phyloP scores from a whole-genome alignment of 1,284 basidiomycete species.

The Tilletia walkeri region DNA sequence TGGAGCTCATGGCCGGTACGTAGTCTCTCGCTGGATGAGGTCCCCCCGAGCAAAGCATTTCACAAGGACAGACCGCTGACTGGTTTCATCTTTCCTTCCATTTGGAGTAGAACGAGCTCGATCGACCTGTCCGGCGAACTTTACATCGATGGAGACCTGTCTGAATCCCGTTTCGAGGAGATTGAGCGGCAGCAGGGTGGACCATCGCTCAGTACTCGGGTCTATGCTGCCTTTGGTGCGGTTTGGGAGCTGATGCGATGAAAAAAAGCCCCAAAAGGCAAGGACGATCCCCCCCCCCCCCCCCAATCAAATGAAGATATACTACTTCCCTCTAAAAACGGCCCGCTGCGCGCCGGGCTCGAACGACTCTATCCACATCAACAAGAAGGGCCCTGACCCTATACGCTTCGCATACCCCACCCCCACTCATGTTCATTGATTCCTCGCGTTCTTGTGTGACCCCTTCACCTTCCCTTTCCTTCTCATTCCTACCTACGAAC shows the following conservation, averaged over 20 bases:
- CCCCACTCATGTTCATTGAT: too few relatives aligned
- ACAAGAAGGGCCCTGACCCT: too few relatives aligned
- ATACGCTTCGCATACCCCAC: too few relatives aligned
- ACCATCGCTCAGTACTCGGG: not conserved
- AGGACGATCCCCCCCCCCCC: too few relatives aligned
- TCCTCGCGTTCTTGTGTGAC: too few relatives aligned
- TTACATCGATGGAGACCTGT: not conserved
- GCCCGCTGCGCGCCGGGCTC: too few relatives aligned
- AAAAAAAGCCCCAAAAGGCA: too few relatives aligned
- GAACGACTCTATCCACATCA: too few relatives aligned
- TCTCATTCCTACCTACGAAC: too few relatives aligned
- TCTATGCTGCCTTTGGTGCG: conserved; percentile 2
- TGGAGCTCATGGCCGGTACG: not conserved
- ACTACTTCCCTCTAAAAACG: too few relatives aligned
- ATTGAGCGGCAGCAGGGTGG: not conserved
- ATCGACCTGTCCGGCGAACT: conserved; percentile 14
- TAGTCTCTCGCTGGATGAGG: not conserved
- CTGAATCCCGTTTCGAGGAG: not conserved
- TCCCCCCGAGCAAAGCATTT: not conserved
- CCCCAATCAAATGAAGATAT: too few relatives aligned
- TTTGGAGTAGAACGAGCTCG: not conserved
- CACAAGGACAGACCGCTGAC: not conserved
- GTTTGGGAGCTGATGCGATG: conserved; percentile 4
- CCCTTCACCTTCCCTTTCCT: too few relatives aligned
- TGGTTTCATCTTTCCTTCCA: not conserved